These are phyloP conservation scores for Periconia digitata DNA, from an alignment of 2,329 filamentous ascomycete species.

Conservation along the genomic window DNA sequence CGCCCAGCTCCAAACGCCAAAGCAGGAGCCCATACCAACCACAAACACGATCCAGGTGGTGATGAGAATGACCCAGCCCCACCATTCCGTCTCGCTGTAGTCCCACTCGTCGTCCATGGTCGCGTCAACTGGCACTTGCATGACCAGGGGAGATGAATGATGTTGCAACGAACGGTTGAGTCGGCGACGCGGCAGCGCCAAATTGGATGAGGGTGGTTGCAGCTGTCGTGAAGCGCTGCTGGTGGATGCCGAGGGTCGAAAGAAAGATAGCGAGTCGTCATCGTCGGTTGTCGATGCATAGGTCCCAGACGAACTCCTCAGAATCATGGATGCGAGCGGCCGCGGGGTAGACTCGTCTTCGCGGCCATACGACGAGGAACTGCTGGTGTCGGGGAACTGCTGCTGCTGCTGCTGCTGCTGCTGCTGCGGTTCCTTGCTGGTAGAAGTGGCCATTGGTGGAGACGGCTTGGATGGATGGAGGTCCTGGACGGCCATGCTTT, in stretches of 20 bases:
- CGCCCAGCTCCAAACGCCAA: constrained; percentile 97
- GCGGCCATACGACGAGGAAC: constrained; percentile 19
- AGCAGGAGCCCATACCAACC: constrained; percentile 91
- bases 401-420: no score
- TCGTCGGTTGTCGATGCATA: constrained; percentile 81
- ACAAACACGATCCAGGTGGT: constrained; percentile 97
- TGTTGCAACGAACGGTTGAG: constrained; percentile 29
- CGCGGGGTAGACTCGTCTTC: constrained; percentile 35
- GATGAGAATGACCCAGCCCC: constrained; percentile 91
- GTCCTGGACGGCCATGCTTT: constrained; percentile 48
- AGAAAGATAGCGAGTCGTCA: constrained; percentile 72
- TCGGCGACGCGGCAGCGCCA: constrained; percentile 33
- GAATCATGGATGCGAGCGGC: constrained; percentile 39
- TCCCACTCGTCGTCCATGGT: constrained; percentile 67
- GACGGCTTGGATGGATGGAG: background rate
- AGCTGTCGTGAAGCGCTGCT: constrained; percentile 43
- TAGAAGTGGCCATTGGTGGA: no score
- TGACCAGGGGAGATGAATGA: constrained; percentile 13
- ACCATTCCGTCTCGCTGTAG: constrained; percentile 94
- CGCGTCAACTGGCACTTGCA: constrained; percentile 11
- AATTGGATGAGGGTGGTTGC: constrained; percentile 18
- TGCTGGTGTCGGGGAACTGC: constrained; percentile 36
- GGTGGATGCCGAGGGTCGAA: constrained; percentile 40
- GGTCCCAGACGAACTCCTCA: constrained; percentile 57
- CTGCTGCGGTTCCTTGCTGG: no score